phyloP scores from a whole-genome alignment of 352 stramenopile genomes.

The Pythium apleroticum region DNA sequence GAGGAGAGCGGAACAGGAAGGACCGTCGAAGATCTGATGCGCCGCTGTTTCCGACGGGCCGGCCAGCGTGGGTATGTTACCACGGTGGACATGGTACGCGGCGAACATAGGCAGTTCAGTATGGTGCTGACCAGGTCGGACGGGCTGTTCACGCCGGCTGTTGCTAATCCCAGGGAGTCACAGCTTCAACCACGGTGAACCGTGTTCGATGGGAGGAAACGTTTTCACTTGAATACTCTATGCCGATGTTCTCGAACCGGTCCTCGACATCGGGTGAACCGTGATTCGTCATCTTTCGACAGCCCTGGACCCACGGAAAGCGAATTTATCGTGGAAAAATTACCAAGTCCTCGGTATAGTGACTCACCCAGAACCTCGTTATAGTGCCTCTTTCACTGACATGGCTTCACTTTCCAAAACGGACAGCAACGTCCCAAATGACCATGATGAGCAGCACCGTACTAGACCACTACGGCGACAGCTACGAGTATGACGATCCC shows the following conservation, averaged over 20 bases:
- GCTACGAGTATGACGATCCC: neutral
- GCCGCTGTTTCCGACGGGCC: slow-evolving; percentile 6
- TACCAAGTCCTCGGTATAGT: neutral
- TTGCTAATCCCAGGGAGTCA: slow-evolving; percentile 10
- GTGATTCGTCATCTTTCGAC: neutral
- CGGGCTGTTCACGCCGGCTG: neutral
- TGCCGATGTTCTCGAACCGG: slow-evolving; percentile 17
- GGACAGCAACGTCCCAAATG: neutral
- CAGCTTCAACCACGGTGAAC: slow-evolving; percentile 19
- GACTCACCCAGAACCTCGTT: neutral
- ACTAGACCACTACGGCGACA: neutral
- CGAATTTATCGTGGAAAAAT: neutral
- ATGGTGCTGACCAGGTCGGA: slow-evolving; percentile 11
- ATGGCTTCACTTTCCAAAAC: slow-evolving; percentile 2
- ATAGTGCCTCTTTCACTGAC: neutral
- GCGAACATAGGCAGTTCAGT: slow-evolving; percentile 2
- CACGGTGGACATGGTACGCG: slow-evolving; percentile 11
- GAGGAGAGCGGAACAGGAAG: neutral
- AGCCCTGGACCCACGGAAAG: neutral
- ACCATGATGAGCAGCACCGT: neutral
- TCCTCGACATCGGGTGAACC: neutral
- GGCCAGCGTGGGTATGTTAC: neutral
- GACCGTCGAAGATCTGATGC: slow-evolving; percentile 7
- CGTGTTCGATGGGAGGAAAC: neutral
- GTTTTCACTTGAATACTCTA: slow-evolving; percentile 12